Evolutionary conservation across 2,329 filamentous ascomycete genomes (phyloP), one percentile per base, ranked within the genome.

Genomic region (Epichloe scottii): DNA sequence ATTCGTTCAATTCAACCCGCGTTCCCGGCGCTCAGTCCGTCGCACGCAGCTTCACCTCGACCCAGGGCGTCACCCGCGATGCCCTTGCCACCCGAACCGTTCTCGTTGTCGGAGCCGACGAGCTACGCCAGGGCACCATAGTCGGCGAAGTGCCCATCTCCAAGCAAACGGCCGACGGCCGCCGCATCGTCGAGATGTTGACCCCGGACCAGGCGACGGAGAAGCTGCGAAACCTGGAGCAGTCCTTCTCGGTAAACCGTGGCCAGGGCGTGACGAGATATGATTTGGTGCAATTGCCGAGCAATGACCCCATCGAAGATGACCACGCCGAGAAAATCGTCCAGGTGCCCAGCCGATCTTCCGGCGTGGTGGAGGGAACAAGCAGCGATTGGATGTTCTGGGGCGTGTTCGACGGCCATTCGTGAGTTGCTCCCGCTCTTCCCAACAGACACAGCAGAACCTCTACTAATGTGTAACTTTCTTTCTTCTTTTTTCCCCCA

Each of bases 311-410:
- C 0, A 98, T 98, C 53, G 93, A 98, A 71, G 93, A 98, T 63
- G 94, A 98, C 63, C 93, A 98, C 64, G 87, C 90, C 49, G 93
- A 98, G 71, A 95, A 95, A 77, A 96, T 97, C 61, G 89, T 98
- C 45, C 88, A 97, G 67, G 81, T 96, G 8, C 85, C 88, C 4
- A 76, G 77, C 49, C 77, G 60, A 69, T 77, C 63, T 69, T 60
- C 56, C 35, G 62, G 60, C 23, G 60, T 62, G 21, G 59, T 62
- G 21, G 59, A 64, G 35, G 66, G 76, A 12, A 39, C 46, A 6
- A 54, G 42, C 53, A 87, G 79, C 55, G 94, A 98, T 68, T 98
- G 93, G 93, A 97, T 97, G 89, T 98, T 98, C 67, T 98, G 94
- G 93, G 93, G 90, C 52, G 90, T 98, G 17, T 98, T 97, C 67